Conservation (phyloP, 345 rosid species). For the Draba incana region DNA sequence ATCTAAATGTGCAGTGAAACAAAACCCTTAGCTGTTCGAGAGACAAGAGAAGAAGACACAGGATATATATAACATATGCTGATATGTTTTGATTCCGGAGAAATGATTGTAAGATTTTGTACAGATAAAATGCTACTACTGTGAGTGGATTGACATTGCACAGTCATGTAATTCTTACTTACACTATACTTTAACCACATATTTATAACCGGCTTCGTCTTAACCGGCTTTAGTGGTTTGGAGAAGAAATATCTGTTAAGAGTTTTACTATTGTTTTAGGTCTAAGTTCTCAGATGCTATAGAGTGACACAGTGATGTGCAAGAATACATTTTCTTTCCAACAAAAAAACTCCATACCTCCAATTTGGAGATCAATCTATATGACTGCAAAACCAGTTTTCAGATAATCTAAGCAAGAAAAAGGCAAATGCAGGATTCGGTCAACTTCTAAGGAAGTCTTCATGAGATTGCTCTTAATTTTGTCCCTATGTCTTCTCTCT, state of each 20-base stretch:
- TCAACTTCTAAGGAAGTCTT: slow-evolving; percentile 65
- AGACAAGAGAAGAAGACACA: background rate
- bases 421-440: slow-evolving; percentile 57
- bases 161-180: background rate
- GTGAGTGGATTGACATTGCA: background rate
- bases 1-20: slow-evolving; percentile 30
- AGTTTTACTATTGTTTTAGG: too few species aligned
- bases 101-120: slow-evolving; percentile 28
- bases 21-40: slow-evolving; percentile 15
- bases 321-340: too few species aligned
- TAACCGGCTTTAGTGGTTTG: background rate
- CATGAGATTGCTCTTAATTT: slow-evolving; percentile 43
- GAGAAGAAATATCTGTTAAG: background rate
- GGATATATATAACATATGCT: background rate
- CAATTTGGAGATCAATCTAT: slow-evolving; percentile 38
- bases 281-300: too few species aligned
- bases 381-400: slow-evolving; percentile 54
- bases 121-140: slow-evolving; percentile 11
- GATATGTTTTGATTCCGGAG: slow-evolving; percentile 5
- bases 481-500: slow-evolving; percentile 42
- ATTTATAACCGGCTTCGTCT: background rate
- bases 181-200: background rate
- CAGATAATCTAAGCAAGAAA: slow-evolving; percentile 66
- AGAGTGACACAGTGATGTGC: too few species aligned
- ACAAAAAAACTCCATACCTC: too few species aligned